These are phyloP conservation scores for Diaporthe citri DNA, from an alignment of 2,329 filamentous ascomycete species.

Conservation along the genomic window DNA sequence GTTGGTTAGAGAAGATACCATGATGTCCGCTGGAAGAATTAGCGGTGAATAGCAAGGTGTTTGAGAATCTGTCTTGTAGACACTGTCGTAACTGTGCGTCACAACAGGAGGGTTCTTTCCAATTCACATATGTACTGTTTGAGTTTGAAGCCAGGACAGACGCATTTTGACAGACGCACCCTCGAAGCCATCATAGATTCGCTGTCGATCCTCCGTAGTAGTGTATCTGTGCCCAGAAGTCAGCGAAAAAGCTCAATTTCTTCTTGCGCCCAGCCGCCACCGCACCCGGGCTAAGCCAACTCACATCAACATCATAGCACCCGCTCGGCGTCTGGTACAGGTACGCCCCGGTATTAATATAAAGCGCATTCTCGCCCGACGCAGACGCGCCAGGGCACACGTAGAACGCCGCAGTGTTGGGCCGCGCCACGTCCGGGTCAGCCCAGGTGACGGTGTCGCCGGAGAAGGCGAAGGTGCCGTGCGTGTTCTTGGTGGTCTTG, in stretches of 20 bases:
- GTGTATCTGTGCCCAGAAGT: slow-evolving; percentile 35
- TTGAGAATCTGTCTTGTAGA: neutral
- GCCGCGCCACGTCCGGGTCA: slow-evolving; percentile 57
- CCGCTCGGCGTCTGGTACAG: slow-evolving; percentile 65
- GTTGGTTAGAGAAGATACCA: too few relatives aligned
- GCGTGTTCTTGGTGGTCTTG: slow-evolving; percentile 59
- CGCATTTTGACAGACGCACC: neutral
- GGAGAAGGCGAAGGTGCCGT: slow-evolving; percentile 65
- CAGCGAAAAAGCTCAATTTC: slow-evolving; percentile 10
- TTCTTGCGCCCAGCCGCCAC: too few relatives aligned
- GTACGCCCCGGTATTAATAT: slow-evolving; percentile 68
- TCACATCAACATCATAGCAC: slow-evolving; percentile 50
- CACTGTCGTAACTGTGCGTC: neutral
- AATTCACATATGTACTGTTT: too few relatives aligned
- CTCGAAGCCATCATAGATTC: slow-evolving; percentile 1
- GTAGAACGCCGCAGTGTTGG: slow-evolving; percentile 67
- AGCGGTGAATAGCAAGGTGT: too few relatives aligned
- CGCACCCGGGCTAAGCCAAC: neutral
- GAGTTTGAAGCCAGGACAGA: neutral
- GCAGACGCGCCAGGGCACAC: slow-evolving; percentile 54
- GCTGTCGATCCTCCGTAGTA: slow-evolving; percentile 39
- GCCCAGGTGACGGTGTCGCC: slow-evolving; percentile 68
- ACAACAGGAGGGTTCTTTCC: neutral
- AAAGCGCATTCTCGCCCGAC: slow-evolving; percentile 56
- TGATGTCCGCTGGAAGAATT: neutral